Evolutionary conservation across 1,284 basidiomycete species (phyloP).

Genomic region (Prillingera fragicola): DNA sequence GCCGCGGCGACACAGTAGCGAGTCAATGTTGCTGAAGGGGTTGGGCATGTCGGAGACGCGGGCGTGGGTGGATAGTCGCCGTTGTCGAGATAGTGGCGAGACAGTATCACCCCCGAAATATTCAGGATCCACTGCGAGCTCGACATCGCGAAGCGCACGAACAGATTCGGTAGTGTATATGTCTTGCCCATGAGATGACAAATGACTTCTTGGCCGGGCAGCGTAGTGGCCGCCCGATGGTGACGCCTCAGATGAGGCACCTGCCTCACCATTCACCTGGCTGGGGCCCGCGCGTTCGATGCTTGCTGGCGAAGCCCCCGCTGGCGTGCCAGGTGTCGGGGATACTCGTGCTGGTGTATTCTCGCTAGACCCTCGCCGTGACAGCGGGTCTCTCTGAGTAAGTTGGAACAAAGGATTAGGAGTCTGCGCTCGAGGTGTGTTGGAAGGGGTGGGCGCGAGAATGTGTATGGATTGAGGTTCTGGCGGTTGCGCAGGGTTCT

Average conservation of each 20-base stretch:
- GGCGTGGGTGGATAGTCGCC: constrained; percentile 30
- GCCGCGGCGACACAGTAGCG: constrained; percentile 30
- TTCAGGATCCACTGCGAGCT: constrained; percentile 39
- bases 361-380: not conserved
- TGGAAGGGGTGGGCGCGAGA: constrained; percentile 1
- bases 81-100: not conserved
- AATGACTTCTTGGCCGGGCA: constrained; percentile 4
- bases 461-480: constrained; percentile 2
- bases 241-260: not conserved
- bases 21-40: constrained; percentile 32
- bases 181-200: too few relatives aligned
- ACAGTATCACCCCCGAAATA: constrained; percentile 12
- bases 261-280: constrained; percentile 1
- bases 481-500: constrained; percentile 21
- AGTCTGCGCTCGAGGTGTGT: too few relatives aligned
- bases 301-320: not conserved
- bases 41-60: constrained; percentile 32
- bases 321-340: not conserved
- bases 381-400: not conserved
- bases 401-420: not conserved
- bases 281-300: not conserved
- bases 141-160: constrained; percentile 35
- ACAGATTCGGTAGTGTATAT: constrained; percentile 40
- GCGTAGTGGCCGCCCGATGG: not conserved
- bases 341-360: not conserved